These are phyloP conservation scores for Vachellia collinsii DNA, from an alignment of 306 rosid species.

Conservation along the genomic window DNA sequence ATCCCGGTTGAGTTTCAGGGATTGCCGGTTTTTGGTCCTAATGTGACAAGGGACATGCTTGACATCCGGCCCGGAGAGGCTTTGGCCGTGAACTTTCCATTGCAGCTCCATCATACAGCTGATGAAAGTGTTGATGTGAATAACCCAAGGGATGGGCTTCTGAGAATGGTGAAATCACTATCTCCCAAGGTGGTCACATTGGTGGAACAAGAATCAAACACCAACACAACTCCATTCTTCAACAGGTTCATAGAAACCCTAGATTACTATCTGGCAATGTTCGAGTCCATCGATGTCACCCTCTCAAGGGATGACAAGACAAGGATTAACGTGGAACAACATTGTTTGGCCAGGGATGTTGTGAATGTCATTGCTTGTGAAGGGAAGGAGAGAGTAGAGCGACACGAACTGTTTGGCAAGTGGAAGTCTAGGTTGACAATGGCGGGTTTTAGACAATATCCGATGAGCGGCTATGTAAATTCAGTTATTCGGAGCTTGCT, in stretches of 20 bases:
- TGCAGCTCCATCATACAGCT: slow-evolving; percentile 89
- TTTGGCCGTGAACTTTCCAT: slow-evolving; percentile 82
- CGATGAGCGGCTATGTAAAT: slow-evolving; percentile 75
- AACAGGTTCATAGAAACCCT: slow-evolving; percentile 69
- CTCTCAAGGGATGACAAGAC: slow-evolving; percentile 63
- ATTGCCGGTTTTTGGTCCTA: slow-evolving; percentile 63
- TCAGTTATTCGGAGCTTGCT: slow-evolving; percentile 63
- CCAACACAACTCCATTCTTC: slow-evolving; percentile 85
- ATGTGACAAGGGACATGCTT: slow-evolving; percentile 72
- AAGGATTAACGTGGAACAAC: slow-evolving; percentile 77
- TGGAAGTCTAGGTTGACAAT: slow-evolving; percentile 86
- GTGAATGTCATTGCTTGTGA: slow-evolving; percentile 83
- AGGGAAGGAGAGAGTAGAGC: slow-evolving; percentile 78
- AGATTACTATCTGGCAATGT: slow-evolving; percentile 75
- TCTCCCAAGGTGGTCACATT: slow-evolving; percentile 72
- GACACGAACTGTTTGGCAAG: slow-evolving; percentile 86
- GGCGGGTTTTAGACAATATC: slow-evolving; percentile 78
- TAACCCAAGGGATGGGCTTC: slow-evolving; percentile 83
- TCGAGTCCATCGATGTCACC: slow-evolving; percentile 77
- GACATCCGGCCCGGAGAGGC: slow-evolving; percentile 78
- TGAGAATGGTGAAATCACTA: slow-evolving; percentile 77
- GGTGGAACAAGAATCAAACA: slow-evolving; percentile 94
- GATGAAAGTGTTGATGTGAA: slow-evolving; percentile 87
- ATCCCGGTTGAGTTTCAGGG: slow-evolving; percentile 78
- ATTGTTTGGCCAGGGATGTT: slow-evolving; percentile 78